Evolutionary conservation across 75 land plant species (phyloP), one percentile per base, ranked within the genome.

Genomic region (Picea glauca): DNA sequence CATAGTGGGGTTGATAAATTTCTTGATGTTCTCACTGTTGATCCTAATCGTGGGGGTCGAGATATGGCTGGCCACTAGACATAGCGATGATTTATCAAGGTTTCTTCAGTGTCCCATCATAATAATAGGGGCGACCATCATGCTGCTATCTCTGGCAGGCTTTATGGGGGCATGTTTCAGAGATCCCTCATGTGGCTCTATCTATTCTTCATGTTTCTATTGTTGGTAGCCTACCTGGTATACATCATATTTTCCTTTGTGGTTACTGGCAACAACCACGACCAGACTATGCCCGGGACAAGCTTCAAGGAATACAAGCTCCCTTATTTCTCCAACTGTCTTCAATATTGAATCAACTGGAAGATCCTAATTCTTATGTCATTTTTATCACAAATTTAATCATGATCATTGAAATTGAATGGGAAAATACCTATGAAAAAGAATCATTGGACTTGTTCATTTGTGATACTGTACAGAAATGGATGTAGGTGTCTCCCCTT

Each of bases 61-160:
- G 5, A 86, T 96, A 35, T 96, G 97, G 97, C 93, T 96, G 43
- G 81, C 87, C 85, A 82, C 67, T 57, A 33, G 84, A 81, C 84
- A 86, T 85, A 79, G 62, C 84, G 89, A 90, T 31, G 97, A 90
- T 66, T 96, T 96, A 78, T 79, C 92, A 35, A 79, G 82, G 13
- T 94, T 96, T 84, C 85, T 96, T 60, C 97, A 96, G 63, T 90
- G 96, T 93, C 98, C 98, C 11, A 60, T 96, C 40, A 91, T 96
- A 76, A 67, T 83, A 66, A 84, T 96, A 72, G 96, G 97, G 14
- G 80, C 83, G 2, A 72, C 88, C 83, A 87, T 96, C 84, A 84
- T 94, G 87, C 77, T 92, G 74, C 67, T 96, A 33, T 96, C 98
- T 20, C 79, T 96, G 35, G 87, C 88, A 35, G 98, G 98, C 23